Evolutionary conservation across 257 asterid species (phyloP), one percentile per base, ranked within the genome.

Genomic region (Lycium ferocissimum): DNA sequence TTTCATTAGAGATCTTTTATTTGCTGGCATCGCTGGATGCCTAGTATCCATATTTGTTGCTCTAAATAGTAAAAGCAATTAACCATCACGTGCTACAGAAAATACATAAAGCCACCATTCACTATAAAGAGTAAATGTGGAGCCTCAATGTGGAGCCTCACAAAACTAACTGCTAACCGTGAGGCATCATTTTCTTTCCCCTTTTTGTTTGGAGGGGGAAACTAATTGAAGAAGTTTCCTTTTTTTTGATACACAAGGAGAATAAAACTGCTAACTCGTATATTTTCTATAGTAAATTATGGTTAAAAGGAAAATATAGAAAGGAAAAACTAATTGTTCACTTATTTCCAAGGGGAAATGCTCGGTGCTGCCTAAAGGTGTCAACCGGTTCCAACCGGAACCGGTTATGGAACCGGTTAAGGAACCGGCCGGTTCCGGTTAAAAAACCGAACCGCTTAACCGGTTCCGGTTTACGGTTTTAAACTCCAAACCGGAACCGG

Each of bases 71-170:
- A 14, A 11, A 14, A 12, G 26, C 65, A 76, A 14, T 76, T 76
- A 78, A 78, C n/a, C 15, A 78, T 53, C 82, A 78, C 82, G 53
- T 78, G 82, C 65, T 9, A 53, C 26, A 13, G 65, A 78, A 53
- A 53, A 1, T 53, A 54, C 37, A 45, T 72, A 72, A 18, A 43
- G 38, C 80, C 43, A 45, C 80, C 79, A 71, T 71, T 43, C 20
- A 15, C 7, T 38, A 40, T 70, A 26, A 26, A 26, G 33, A 26
- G 33, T 26, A 26, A 26, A 26, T 26, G 33, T 26, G 33, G 33
- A 26, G 1, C 33, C 33, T n/a, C n/a, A n/a, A n/a, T 22, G 81
- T 51, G 62, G 81, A 76, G 11, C 63, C 82, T 78, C 33, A 53
- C 65, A 54, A 33, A 78, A 54, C 82, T 78, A 26, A 53, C 15